These are phyloP conservation scores for Furcasterigmium sp. DNA, from an alignment of 2,329 filamentous ascomycete genomes.

Conservation along the genomic window DNA sequence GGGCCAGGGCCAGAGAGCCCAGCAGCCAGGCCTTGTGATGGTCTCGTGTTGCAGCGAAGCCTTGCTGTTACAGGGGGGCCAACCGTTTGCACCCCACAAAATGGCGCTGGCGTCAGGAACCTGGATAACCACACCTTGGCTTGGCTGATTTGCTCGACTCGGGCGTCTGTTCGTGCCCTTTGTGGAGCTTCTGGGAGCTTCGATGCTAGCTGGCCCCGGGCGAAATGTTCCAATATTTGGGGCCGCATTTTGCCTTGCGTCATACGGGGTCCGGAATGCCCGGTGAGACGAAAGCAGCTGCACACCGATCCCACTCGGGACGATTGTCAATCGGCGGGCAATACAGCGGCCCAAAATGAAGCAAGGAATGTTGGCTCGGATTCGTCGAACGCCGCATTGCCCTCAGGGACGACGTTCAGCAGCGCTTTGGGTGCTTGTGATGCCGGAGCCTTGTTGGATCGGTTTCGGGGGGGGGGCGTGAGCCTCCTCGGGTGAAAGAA, in stretches of 20 bases:
- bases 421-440: no score
- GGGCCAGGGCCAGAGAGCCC: neutral
- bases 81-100: neutral
- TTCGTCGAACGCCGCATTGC: no score
- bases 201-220: neutral
- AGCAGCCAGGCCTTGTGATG: neutral
- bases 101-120: no score
- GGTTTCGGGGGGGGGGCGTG: no score
- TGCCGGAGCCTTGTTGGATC: no score
- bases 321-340: neutral
- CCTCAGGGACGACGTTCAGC: no score
- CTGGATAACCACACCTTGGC: neutral
- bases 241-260: conserved; percentile 1
- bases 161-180: no score
- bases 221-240: neutral
- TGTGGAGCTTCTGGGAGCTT: neutral
- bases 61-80: neutral
- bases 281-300: conserved; percentile 2
- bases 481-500: no score
- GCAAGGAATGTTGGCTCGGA: neutral
- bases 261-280: conserved; percentile 1
- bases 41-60: neutral
- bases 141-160: neutral
- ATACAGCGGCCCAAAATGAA: neutral
- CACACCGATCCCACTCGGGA: neutral